Evolutionary conservation across 2,329 filamentous ascomycete species (phyloP).

Genomic region (Xylariaceae sp.): DNA sequence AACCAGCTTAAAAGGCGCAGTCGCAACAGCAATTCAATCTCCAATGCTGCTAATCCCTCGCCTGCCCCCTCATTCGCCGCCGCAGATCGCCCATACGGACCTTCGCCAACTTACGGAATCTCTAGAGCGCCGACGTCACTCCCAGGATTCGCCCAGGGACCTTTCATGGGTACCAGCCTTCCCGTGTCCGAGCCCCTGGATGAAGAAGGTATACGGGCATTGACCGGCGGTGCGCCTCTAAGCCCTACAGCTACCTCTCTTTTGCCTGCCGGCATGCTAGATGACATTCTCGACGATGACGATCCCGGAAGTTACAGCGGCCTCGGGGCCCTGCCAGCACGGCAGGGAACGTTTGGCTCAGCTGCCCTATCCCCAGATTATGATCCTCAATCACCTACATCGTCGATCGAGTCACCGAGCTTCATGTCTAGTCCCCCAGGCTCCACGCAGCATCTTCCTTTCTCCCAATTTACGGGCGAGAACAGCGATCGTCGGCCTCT

Average conservation of each 20-base stretch:
- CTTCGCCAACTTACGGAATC: constrained; percentile 27
- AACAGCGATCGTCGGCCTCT: constrained; percentile 42
- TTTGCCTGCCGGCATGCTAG: constrained; percentile 63
- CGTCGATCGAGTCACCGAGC: constrained; percentile 54
- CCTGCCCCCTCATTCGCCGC: constrained; percentile 39
- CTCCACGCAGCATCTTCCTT: constrained; percentile 56
- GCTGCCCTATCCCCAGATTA: constrained; percentile 33
- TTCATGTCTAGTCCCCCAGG: constrained; percentile 59
- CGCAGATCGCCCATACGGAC: constrained; percentile 31
- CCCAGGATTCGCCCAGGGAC: constrained; percentile 48
- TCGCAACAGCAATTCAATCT: constrained; percentile 44
- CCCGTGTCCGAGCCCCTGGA: constrained; percentile 46
- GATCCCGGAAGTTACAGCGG: constrained; percentile 45
- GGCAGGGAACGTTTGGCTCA: constrained; percentile 35
- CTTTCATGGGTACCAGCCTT: constrained; percentile 48
- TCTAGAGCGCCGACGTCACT: constrained; percentile 37
- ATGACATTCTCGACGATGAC: constrained; percentile 60
- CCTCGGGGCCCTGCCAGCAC: constrained; percentile 22
- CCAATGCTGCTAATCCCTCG: constrained; percentile 38
- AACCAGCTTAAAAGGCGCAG: constrained; percentile 46
- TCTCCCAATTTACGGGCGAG: constrained; percentile 45
- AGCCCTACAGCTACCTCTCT: constrained; percentile 73
- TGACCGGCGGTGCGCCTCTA: constrained; percentile 64
- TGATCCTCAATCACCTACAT: constrained; percentile 58
- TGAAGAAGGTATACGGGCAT: constrained; percentile 58